Evolutionary conservation across 441 rosid species (phyloP).

Genomic region (Brassica balearica): DNA sequence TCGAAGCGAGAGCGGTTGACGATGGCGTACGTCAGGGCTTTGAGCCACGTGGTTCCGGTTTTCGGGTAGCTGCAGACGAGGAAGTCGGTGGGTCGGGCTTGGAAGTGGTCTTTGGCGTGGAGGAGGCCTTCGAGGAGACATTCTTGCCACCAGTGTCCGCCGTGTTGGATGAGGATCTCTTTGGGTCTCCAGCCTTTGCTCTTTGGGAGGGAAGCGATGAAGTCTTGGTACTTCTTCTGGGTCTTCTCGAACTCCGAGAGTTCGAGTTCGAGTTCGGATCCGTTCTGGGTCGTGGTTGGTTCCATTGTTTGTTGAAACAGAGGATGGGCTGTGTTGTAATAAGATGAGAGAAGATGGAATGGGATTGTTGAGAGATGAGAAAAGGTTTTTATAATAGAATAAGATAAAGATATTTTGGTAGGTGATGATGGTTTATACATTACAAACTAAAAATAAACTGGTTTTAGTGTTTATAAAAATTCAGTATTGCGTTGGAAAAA

Average conservation of each 20-base stretch:
- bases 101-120: slow-evolving; percentile 40
- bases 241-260: slow-evolving; percentile 40
- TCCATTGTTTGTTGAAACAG: slow-evolving; percentile 20
- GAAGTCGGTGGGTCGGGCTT: slow-evolving; percentile 45
- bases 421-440: slow-evolving; percentile 26
- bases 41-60: slow-evolving; percentile 60
- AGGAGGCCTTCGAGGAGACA: slow-evolving; percentile 42
- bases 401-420: slow-evolving; percentile 2
- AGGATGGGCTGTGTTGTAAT: not conserved
- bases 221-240: slow-evolving; percentile 42
- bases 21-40: slow-evolving; percentile 50
- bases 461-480: not conserved
- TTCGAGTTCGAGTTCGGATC: slow-evolving; percentile 32
- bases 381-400: slow-evolving; percentile 19
- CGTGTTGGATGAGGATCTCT: slow-evolving; percentile 27
- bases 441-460: not conserved
- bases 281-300: slow-evolving; percentile 25
- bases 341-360: slow-evolving; percentile 8
- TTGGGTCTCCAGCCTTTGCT: slow-evolving; percentile 43
- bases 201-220: slow-evolving; percentile 41
- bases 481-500: not conserved
- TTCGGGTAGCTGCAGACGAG: slow-evolving; percentile 50
- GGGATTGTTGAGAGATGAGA: slow-evolving; percentile 20
- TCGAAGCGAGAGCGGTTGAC: slow-evolving; percentile 36
- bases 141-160: slow-evolving; percentile 49